Base-by-base conservation (phyloP, 768 basidiomycete species). In the Dendrothele bispora region DNA sequence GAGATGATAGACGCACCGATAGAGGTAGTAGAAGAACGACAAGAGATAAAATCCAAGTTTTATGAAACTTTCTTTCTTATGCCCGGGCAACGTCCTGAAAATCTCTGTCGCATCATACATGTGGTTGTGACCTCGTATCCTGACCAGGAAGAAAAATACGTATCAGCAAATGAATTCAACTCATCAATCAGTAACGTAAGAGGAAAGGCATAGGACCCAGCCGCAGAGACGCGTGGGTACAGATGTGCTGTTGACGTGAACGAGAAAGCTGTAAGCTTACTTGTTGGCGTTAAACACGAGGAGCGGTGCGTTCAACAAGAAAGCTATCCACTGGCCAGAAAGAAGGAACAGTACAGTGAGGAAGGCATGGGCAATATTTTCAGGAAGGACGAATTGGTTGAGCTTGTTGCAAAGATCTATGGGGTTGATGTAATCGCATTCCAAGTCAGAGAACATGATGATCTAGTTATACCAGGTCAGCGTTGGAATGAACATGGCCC, bases 81-180 rank as follows among this genome's bases (percentile, higher is more conserved):
- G 97, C 32, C 79, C 83, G 12, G 87, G 81, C 39, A 98, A 71
- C 48, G 95, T 93, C 56, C 97, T 82, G 80, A 99, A 99, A 55
- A 98, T 99, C 72, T 99, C 97, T 20, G 95, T 98, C 46, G 97
- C 97, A 63, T 99, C 97, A 63, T 97, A 98, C 92, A 98, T 95
- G 71, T 98, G 95, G 61, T 87, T 86, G 63, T 92, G 91, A 66
- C 84, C 85, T 56, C 87, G 81, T 64, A 98, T 93, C 71, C 94
- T 97, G 22, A 44, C 43, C 17, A 26, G 40, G 18, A 53, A 39
- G 39, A 18, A 40, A 27, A 39, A 39, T 46, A 38, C 30, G 26
- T 25, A 41, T 44, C 25, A 53, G 2, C 26, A 24, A 28, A 36
- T 22, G 42, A 5, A 34, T 37, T 27, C 35, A 37, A 36, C 5